phyloP scores from a whole-genome alignment of 768 basidiomycete species.

The Lentinula detonsa region DNA sequence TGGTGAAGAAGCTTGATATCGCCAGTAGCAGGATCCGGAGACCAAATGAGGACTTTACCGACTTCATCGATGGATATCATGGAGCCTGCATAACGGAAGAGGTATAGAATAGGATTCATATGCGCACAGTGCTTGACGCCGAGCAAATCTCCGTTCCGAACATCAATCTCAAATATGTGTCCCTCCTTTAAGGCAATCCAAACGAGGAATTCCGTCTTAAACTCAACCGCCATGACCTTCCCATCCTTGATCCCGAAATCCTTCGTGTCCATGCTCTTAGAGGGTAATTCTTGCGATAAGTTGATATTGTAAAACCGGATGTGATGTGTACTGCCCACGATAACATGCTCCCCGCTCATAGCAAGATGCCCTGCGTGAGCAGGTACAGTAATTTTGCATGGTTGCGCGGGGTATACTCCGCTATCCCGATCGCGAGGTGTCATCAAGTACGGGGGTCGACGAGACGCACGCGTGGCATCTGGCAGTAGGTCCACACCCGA shows the following conservation, averaged over 20 bases:
- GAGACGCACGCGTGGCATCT: conserved; percentile 63
- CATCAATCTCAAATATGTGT: conserved; percentile 77
- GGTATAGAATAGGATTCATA: conserved; percentile 56
- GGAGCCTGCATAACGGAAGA: conserved; percentile 62
- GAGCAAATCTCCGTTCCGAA: conserved; percentile 44
- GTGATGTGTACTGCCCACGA: conserved; percentile 52
- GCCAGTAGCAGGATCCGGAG: conserved; percentile 31
- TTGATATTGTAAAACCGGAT: conserved; percentile 61
- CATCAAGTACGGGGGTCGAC: conserved; percentile 36
- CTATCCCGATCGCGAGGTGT: neutral
- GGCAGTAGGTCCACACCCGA: conserved; percentile 24
- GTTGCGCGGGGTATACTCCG: neutral
- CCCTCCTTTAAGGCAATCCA: conserved; percentile 95
- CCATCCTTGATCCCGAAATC: conserved; percentile 60
- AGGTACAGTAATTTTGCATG: conserved; percentile 45
- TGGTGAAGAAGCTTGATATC: conserved; percentile 37
- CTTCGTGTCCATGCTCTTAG: conserved; percentile 53
- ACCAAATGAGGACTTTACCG: conserved; percentile 78
- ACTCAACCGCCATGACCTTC: conserved; percentile 74
- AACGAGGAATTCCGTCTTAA: conserved; percentile 51
- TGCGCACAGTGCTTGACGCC: conserved; percentile 61
- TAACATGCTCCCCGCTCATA: conserved; percentile 47
- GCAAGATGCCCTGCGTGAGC: conserved; percentile 50
- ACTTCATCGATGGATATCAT: conserved; percentile 84
- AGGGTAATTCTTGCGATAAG: conserved; percentile 33